Conservation (phyloP, 495 filamentous ascomycete genomes). For the Wilcoxina mikolae region DNA sequence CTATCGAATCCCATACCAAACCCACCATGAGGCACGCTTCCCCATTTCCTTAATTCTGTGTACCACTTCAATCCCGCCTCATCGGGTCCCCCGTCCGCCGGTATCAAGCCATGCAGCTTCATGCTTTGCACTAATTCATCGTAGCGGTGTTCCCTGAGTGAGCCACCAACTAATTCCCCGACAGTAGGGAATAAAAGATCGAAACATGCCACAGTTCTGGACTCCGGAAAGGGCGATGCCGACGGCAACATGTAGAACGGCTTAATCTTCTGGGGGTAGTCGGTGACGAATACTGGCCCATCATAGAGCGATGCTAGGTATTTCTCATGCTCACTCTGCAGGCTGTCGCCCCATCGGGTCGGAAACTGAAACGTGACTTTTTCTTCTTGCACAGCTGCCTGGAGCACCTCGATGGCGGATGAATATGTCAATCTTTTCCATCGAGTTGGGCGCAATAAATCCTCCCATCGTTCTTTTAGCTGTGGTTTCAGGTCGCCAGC, state of each 20-base stretch:
- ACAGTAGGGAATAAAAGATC: slow-evolving; percentile 82
- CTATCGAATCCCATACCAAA: slow-evolving; percentile 93
- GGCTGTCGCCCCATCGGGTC: slow-evolving; percentile 55
- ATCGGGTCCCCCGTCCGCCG: slow-evolving; percentile 24
- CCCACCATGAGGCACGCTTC: slow-evolving; percentile 86
- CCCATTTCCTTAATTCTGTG: slow-evolving; percentile 83
- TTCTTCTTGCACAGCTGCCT: slow-evolving; percentile 40
- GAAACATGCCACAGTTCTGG: slow-evolving; percentile 72
- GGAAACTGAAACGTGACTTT: slow-evolving; percentile 45
- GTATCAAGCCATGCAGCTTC: slow-evolving; percentile 39
- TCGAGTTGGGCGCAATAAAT: slow-evolving; percentile 37
- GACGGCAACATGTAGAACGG: slow-evolving; percentile 79
- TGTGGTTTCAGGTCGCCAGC: slow-evolving; percentile 14
- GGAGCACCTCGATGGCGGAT: slow-evolving; percentile 53
- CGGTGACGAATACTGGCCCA: slow-evolving; percentile 73
- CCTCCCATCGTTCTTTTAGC: slow-evolving; percentile 55
- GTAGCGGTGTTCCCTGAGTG: slow-evolving; percentile 79
- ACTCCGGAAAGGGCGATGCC: slow-evolving; percentile 14
- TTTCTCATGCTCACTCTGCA: slow-evolving; percentile 87
- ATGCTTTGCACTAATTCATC: slow-evolving; percentile 56
- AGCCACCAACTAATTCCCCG: slow-evolving; percentile 83
- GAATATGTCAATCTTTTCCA: slow-evolving; percentile 85
- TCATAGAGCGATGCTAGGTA: slow-evolving; percentile 61
- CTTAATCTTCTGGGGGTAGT: slow-evolving; percentile 76
- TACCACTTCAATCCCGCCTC: slow-evolving; percentile 68